These are phyloP conservation scores for Artemisia argyi DNA, from an alignment of 129 eudicot species.

Conservation along the genomic window DNA sequence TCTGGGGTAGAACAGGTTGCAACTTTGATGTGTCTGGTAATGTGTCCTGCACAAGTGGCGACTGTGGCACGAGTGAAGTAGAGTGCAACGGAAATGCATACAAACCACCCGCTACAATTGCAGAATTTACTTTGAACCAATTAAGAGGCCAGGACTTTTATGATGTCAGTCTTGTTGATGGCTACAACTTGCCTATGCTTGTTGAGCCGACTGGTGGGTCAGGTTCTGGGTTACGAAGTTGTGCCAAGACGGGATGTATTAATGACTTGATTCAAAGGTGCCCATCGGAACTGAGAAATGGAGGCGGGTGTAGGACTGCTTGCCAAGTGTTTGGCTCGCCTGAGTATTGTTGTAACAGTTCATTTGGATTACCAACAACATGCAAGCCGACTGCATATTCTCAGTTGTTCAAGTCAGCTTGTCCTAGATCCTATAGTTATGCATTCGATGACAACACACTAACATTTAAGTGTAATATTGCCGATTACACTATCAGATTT, in stretches of 20 bases:
- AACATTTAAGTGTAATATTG: slow-evolving; percentile 19
- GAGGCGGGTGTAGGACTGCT: slow-evolving; percentile 36
- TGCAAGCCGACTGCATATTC: slow-evolving; percentile 33
- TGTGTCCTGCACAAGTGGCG: slow-evolving; percentile 19
- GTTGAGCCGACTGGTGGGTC: slow-evolving; percentile 39
- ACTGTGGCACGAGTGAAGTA: slow-evolving; percentile 8
- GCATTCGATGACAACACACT: slow-evolving; percentile 1
- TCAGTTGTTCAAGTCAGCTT: slow-evolving; percentile 31
- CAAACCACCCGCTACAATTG: neutral
- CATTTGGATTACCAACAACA: neutral
- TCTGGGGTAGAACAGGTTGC: slow-evolving; percentile 31
- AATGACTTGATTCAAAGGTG: slow-evolving; percentile 28
- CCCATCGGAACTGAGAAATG: slow-evolving; percentile 24
- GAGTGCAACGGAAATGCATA: neutral
- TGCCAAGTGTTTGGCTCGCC: slow-evolving; percentile 37
- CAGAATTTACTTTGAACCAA: neutral
- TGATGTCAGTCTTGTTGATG: slow-evolving; percentile 30
- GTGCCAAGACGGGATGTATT: slow-evolving; percentile 32
- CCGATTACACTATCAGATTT: slow-evolving; percentile 23
- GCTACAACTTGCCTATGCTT: slow-evolving; percentile 39
- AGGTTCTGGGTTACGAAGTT: slow-evolving; percentile 7
- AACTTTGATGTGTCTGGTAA: slow-evolving; percentile 9
- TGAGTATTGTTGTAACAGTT: slow-evolving; percentile 33
- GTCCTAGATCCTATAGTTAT: slow-evolving; percentile 35
- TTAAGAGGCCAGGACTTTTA: neutral